These are phyloP conservation scores for Pyrenophora graminea DNA, from an alignment of 2,329 filamentous ascomycete species.

Conservation along the genomic window DNA sequence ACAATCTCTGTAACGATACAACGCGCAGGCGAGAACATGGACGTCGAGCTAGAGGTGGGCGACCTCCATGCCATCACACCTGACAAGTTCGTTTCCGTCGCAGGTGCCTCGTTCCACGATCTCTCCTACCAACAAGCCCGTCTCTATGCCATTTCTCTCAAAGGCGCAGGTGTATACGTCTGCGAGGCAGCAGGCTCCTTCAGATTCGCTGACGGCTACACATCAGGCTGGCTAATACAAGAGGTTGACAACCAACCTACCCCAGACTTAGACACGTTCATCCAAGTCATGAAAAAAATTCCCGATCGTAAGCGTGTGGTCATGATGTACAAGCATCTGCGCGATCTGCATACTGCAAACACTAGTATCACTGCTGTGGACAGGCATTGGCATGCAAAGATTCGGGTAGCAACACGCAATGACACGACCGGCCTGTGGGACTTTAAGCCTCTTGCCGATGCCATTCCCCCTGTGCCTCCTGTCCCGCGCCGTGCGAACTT, in stretches of 20 bases:
- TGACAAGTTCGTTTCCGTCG: constrained; percentile 91
- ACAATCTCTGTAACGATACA: constrained; percentile 82
- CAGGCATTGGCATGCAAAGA: constrained; percentile 93
- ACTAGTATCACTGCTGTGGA: constrained; percentile 92
- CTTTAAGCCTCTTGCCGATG: constrained; percentile 81
- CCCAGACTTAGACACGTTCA: constrained; percentile 83
- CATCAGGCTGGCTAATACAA: constrained; percentile 92
- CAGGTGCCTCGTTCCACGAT: constrained; percentile 92
- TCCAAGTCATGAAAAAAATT: constrained; percentile 86
- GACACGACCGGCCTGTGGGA: constrained; percentile 92
- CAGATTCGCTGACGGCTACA: constrained; percentile 81
- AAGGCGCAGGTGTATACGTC: constrained; percentile 78
- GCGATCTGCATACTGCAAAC: constrained; percentile 91
- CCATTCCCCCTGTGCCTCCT: constrained; percentile 74
- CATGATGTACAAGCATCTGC: constrained; percentile 91
- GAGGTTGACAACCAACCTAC: constrained; percentile 91
- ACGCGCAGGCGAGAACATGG: constrained; percentile 83
- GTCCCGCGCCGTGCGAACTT: constrained; percentile 82
- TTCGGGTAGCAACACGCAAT: constrained; percentile 89
- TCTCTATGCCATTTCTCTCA: constrained; percentile 87
- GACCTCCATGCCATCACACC: constrained; percentile 94
- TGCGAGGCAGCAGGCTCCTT: constrained; percentile 96
- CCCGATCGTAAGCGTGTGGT: constrained; percentile 83
- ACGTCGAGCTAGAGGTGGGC: constrained; percentile 82
- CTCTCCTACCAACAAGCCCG: constrained; percentile 98